A percentile compares a stretch with the other conserved stretches of the same genome.
Evolutionary conservation across 164 flowering plant species (phyloP).

Genomic region (Saururus chinensis): DNA sequence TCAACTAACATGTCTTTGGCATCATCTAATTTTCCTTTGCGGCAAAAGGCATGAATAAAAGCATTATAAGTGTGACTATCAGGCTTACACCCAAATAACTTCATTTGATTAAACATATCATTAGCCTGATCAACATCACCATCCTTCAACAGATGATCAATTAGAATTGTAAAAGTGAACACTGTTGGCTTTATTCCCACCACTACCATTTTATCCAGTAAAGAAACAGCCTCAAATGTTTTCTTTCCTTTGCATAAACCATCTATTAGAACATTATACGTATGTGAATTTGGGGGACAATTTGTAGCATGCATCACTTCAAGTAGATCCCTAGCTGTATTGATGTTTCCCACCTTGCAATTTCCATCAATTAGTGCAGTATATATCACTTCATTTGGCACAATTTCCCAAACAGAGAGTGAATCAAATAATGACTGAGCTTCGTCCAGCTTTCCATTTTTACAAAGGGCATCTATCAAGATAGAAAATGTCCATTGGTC

Average conservation of each 20-base stretch:
- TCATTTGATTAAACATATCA: constrained; percentile 35
- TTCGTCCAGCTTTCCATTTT: constrained; percentile 37
- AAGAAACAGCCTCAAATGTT: constrained; percentile 31
- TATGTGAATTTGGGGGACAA: constrained; percentile 41
- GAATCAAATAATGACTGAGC: constrained; percentile 44
- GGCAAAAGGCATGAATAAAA: constrained; percentile 45
- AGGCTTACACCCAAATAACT: constrained; percentile 40
- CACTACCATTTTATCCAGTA: constrained; percentile 45
- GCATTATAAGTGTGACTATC: constrained; percentile 54
- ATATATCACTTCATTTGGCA: constrained; percentile 54
- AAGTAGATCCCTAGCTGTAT: too few relatives aligned
- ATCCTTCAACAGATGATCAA: constrained; percentile 42
- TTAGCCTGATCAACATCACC: constrained; percentile 47
- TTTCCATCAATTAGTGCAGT: too few relatives aligned
- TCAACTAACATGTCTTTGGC: constrained; percentile 46
- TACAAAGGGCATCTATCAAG: constrained; percentile 34
- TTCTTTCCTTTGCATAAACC: constrained; percentile 47
- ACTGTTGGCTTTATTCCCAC: constrained; percentile 38
- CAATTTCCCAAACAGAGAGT: constrained; percentile 39
- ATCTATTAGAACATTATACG: constrained; percentile 60
- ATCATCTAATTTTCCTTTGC: constrained; percentile 34
- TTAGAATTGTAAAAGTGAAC: constrained; percentile 55
- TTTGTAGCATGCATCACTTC: constrained; percentile 22
- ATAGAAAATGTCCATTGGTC: constrained; percentile 62
- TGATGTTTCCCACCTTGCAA: too few relatives aligned